Base-by-base conservation (phyloP, 352 stramenopile genomes). In the Globisporangium polare region DNA sequence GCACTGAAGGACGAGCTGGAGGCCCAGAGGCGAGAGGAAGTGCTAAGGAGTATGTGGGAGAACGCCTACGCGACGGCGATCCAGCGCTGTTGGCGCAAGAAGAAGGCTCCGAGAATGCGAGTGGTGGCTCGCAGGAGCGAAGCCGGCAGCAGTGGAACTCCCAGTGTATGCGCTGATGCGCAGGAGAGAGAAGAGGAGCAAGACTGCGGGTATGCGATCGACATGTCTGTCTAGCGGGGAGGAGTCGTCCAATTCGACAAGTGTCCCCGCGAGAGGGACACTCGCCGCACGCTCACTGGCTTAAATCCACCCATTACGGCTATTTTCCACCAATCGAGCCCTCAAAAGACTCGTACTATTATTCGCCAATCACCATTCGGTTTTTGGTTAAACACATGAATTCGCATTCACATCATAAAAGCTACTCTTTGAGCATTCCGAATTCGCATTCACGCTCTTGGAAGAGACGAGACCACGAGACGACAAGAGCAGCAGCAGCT, bases 21-120 rank as follows among this genome's bases (percentile, higher is more conserved):
- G 52, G 77, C 74, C 5, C 76, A 83, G 43, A 73, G 66, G n/a
- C 70, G 81, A 0, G 68, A 77, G 17, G 65, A 75, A 22, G 71
- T 87, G 22, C 58, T 92, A 29, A 60, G 72, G 2, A 12, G 53
- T 1, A 92, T 92, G 83, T 92, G 83, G 83, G 60, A 75, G 43
- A 86, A 89, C 31, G 76, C 79, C n/a, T 90, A 88, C 58, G 83
- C 83, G 24, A 87, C 77, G 12, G 74, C 67, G 5, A 84, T 92
- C 35, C 79, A 90, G 65, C 70, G 52, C 6, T 88, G 77, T 67
- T 92, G 83, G 79, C 73, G 75, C 6, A 62, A 67, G 24, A 56
- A 43, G 10, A 54, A 41, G 4, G 3, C 29, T 4, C 5, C 29
- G 29, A 33, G 29, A 9, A 43, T 5, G 37, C 37, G 37, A 43